Conservation (phyloP, 768 basidiomycete species). For the Agrocybe chaxingu region DNA sequence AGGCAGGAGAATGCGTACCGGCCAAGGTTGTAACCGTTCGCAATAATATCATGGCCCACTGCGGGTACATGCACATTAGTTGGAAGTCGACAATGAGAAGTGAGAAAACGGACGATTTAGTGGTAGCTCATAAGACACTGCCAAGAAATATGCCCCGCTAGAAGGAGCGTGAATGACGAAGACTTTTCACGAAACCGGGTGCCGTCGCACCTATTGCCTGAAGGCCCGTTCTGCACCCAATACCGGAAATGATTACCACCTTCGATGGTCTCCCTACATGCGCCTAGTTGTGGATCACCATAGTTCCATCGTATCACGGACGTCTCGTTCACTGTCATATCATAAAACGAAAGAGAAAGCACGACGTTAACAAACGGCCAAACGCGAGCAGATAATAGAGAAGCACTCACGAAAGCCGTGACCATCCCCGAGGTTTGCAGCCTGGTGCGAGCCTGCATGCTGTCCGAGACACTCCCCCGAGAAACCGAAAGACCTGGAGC, state of each 20-base stretch:
- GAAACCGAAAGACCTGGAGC: conserved; percentile 63
- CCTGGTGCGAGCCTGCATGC: conserved; percentile 64
- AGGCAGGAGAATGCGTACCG: conserved; percentile 33
- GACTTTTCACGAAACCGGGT: neutral
- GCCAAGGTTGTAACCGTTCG: conserved; percentile 80
- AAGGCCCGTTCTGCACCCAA: conserved; percentile 74
- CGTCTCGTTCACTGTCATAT: conserved; percentile 68
- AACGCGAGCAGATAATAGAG: neutral
- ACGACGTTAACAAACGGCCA: conserved; percentile 3
- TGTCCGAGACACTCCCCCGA: conserved; percentile 84
- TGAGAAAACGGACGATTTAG: conserved; percentile 40
- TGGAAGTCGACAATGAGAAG: neutral
- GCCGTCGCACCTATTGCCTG: conserved; percentile 50
- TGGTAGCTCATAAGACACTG: conserved; percentile 69
- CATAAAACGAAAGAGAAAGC: neutral
- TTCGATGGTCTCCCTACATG: conserved; percentile 80
- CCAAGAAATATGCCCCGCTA: conserved; percentile 76
- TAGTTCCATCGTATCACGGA: conserved; percentile 86
- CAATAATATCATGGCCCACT: conserved; percentile 70
- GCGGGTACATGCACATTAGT: conserved; percentile 1
- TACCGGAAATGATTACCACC: conserved; percentile 90
- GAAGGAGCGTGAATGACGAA: conserved; percentile 1
- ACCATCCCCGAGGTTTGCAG: conserved; percentile 82
- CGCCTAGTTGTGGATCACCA: conserved; percentile 73
- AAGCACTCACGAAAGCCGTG: conserved; percentile 56